These are phyloP conservation scores for Brassica rapa DNA, from an alignment of 345 rosid species.

Conservation along the genomic window DNA sequence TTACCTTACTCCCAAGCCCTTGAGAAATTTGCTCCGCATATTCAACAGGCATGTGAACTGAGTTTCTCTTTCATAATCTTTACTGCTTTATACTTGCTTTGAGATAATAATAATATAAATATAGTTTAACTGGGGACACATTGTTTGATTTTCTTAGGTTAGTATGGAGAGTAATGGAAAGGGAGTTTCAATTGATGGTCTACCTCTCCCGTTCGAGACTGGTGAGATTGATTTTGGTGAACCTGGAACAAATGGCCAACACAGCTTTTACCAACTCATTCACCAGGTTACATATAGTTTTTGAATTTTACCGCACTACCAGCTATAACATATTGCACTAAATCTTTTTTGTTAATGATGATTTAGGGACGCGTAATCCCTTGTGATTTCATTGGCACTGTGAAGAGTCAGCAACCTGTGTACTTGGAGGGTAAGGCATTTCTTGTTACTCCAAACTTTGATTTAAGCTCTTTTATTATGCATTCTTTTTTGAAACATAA, in stretches of 20 bases:
- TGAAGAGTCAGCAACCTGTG: constrained; percentile 94
- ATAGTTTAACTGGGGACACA: too few species aligned
- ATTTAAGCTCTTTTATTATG: background rate
- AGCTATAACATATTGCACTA: background rate
- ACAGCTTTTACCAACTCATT: constrained; percentile 98
- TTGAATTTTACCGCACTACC: background rate
- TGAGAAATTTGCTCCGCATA: constrained; percentile 95
- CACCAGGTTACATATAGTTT: constrained; percentile 67
- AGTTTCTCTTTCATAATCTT: constrained; percentile 1
- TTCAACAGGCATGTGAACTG: constrained; percentile 71
- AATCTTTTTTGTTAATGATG: background rate
- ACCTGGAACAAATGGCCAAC: constrained; percentile 98
- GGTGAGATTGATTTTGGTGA: constrained; percentile 99
- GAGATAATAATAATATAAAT: background rate
- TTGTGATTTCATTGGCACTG: constrained; percentile 86
- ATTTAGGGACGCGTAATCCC: constrained; percentile 90
- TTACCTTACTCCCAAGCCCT: constrained; percentile 93
- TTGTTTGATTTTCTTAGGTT: constrained; percentile 52
- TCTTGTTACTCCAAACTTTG: background rate
- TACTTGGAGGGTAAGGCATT: constrained; percentile 66
- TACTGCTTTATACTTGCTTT: background rate
- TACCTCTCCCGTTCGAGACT: constrained; percentile 77
- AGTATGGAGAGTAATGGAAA: constrained; percentile 99
- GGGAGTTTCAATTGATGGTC: constrained; percentile 93
- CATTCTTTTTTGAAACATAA: background rate